Evolutionary conservation across 305 asterid species (phyloP).

Genomic region (Plantago lanceolata): DNA sequence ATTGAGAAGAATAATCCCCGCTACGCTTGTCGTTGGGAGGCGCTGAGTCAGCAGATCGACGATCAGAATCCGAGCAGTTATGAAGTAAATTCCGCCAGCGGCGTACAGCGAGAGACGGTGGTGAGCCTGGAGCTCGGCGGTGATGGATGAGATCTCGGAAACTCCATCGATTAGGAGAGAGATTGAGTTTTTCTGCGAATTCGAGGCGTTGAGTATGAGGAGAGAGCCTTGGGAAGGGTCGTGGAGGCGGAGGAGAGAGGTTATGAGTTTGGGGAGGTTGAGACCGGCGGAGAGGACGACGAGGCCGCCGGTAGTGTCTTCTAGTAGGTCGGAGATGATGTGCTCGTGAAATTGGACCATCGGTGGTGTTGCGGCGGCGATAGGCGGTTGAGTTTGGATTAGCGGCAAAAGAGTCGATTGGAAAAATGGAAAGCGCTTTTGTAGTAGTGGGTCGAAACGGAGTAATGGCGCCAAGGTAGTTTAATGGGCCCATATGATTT

Average conservation of each 20-base stretch:
- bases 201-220: conserved; percentile 70
- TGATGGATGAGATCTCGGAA: conserved; percentile 50
- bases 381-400: not conserved
- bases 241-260: conserved; percentile 69
- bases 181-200: conserved; percentile 45
- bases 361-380: conserved; percentile 4
- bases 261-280: conserved; percentile 61
- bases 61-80: conserved; percentile 81
- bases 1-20: conserved; percentile 76
- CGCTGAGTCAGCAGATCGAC: conserved; percentile 84
- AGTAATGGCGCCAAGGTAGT: not conserved
- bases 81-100: conserved; percentile 61
- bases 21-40: conserved; percentile 55
- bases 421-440: not conserved
- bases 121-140: conserved; percentile 63
- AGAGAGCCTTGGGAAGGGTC: conserved; percentile 65
- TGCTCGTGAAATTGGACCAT: conserved; percentile 87
- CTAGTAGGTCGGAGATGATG: conserved; percentile 72
- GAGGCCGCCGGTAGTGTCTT: conserved; percentile 73
- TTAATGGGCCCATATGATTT: no score
- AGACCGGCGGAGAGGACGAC: conserved; percentile 75
- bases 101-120: conserved; percentile 67
- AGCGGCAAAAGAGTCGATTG: not conserved
- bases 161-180: conserved; percentile 12
- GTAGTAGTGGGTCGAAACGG: no score